A percentile compares a stretch with the other conserved stretches of the same genome.
Evolutionary conservation across 257 asterid genomes (phyloP).

Genomic region (Solanum lycopersicoides): DNA sequence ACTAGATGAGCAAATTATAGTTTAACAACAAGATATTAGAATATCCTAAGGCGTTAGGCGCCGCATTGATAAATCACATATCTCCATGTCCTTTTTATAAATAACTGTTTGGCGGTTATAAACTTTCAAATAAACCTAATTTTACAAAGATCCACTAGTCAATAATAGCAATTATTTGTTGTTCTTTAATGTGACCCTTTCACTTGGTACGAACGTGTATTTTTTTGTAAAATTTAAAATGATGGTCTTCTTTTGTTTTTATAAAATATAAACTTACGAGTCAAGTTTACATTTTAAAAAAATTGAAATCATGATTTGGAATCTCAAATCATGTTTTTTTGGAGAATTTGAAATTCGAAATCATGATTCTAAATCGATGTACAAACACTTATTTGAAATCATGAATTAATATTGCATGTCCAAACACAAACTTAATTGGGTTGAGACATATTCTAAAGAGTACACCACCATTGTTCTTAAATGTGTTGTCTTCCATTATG

Average conservation of each 20-base stretch:
- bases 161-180: too few species aligned
- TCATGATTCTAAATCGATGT: neutral
- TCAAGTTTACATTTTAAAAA: too few species aligned
- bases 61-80: neutral
- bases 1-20: neutral
- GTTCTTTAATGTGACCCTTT: neutral
- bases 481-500: neutral
- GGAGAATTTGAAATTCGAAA: neutral
- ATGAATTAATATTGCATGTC: neutral
- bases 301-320: neutral
- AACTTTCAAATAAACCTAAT: neutral
- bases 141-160: neutral
- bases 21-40: too few species aligned
- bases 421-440: neutral
- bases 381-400: neutral
- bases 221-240: too few species aligned
- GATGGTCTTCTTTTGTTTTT: neutral
- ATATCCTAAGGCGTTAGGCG: neutral
- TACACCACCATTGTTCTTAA: neutral
- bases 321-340: neutral
- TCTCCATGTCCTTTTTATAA: neutral
- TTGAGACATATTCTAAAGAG: neutral
- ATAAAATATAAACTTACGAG: neutral
- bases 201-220: neutral
- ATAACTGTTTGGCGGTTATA: too few species aligned